Conservation (phyloP, 495 filamentous ascomycete species). For the Aspergillus nidulans region DNA sequence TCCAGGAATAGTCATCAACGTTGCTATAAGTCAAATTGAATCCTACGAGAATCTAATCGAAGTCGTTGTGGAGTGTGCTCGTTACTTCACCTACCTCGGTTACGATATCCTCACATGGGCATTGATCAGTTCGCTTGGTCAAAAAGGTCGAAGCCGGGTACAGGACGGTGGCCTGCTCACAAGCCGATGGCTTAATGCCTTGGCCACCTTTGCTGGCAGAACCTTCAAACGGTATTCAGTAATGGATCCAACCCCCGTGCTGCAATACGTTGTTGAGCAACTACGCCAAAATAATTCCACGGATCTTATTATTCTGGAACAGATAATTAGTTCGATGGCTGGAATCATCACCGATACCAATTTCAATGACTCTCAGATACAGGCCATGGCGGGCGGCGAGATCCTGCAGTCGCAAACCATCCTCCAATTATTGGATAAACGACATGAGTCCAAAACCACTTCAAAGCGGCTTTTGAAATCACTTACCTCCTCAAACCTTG, state of each 20-base stretch:
- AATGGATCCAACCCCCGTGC: constrained; percentile 79
- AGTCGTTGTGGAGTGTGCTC: constrained; percentile 85
- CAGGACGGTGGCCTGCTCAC: constrained; percentile 82
- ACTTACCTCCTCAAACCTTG: constrained; percentile 65
- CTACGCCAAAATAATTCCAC: constrained; percentile 74
- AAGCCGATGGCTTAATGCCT: constrained; percentile 80
- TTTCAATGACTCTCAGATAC: constrained; percentile 80
- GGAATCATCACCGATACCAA: constrained; percentile 81
- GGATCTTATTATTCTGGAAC: constrained; percentile 82
- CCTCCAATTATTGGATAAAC: constrained; percentile 69
- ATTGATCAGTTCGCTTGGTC: constrained; percentile 72
- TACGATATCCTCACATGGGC: constrained; percentile 92
- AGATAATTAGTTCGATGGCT: constrained; percentile 85
- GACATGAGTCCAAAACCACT: constrained; percentile 62
- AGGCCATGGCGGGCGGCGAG: constrained; percentile 81
- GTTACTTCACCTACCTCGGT: constrained; percentile 86
- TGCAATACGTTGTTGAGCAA: constrained; percentile 85
- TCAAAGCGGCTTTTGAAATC: constrained; percentile 74
- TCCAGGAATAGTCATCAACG: constrained; percentile 86
- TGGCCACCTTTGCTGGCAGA: constrained; percentile 80
- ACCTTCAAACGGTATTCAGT: constrained; percentile 75
- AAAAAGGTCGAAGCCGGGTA: constrained; percentile 68
- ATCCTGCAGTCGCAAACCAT: constrained; percentile 74
- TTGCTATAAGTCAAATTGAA: constrained; percentile 83
- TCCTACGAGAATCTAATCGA: constrained; percentile 89